Evolutionary conservation across 108 stramenopile genomes (phyloP), one percentile per base, ranked within the genome.

Genomic region (Nitzschia sp.): DNA sequence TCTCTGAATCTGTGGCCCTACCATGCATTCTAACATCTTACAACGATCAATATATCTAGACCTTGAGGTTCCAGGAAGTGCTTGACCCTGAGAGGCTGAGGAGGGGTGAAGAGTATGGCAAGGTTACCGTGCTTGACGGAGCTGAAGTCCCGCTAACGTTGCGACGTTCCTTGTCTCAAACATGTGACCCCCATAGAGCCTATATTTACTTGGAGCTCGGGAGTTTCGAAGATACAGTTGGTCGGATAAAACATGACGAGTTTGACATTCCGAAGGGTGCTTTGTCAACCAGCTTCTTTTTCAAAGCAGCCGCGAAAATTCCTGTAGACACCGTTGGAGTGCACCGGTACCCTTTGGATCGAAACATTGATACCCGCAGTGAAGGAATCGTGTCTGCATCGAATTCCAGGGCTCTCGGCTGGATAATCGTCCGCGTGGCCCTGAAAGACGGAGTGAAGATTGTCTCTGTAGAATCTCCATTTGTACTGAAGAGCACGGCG

Each of bases 281-380:
- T 3, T 51, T 51, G n/a, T 77, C 79, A 14, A 29, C 71, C 3
- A 72, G 46, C 46, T 80, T 80, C 54, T 72, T 64, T 14, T 81
- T 65, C 55, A 80, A 78, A 60, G 68, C 70, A 46, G 53, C 72
- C 14, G 69, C 82, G 2, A 80, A 74, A 26, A 78, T 85, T 39
- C 74, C 76, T 15, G 87, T 88, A 0, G 87, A 88, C 61, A 72
- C 74, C 11, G 84, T 88, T 29, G 87, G 87, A 9, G 75, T 83
- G 2, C 78, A 81, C 20, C 57, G 67, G 20, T 80, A 80, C 75
- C 72, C 59, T 17, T 57, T 88, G 0, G 70, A 77, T 43, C 29
- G 59, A 19, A 77, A 77, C 53, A 65, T 58, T 0, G 72, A 71
- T 19, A 41, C 52, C 9, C 42, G 53, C 50, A 42, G 40, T 14